phyloP scores from a whole-genome alignment of 805 yeast genomes.

The Metschnikowia similis region DNA sequence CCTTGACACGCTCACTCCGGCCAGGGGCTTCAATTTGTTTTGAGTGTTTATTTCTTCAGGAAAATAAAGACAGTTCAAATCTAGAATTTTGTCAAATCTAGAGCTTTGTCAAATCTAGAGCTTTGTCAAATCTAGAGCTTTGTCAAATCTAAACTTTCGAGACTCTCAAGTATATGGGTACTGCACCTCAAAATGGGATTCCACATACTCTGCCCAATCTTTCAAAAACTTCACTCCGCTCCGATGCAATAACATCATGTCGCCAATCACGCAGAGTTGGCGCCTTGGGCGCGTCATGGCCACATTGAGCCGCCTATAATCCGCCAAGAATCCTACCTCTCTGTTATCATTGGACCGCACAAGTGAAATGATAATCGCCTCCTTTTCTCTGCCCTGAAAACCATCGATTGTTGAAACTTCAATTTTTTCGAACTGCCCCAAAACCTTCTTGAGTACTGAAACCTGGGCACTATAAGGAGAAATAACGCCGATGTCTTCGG shows the following conservation, averaged over 20 bases:
- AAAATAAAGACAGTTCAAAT: neutral
- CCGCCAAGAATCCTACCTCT: slow-evolving; percentile 80
- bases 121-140: no score
- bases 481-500: slow-evolving; percentile 70
- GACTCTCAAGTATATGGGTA: slow-evolving; percentile 49
- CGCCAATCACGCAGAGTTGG: slow-evolving; percentile 83
- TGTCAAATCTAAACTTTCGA: slow-evolving; percentile 3
- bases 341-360: slow-evolving; percentile 72
- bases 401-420: slow-evolving; percentile 94
- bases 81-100: no score
- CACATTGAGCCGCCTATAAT: slow-evolving; percentile 78
- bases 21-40: neutral
- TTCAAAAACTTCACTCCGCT: slow-evolving; percentile 47
- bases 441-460: slow-evolving; percentile 43
- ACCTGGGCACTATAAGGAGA: slow-evolving; percentile 93
- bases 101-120: no score
- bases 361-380: slow-evolving; percentile 70
- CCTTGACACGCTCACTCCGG: neutral
- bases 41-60: neutral
- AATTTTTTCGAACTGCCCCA: slow-evolving; percentile 34
- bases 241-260: slow-evolving; percentile 61
- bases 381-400: slow-evolving; percentile 95
- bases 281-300: slow-evolving; percentile 89
- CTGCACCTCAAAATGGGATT: slow-evolving; percentile 59
- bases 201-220: slow-evolving; percentile 69